Evolutionary conservation across 257 asterid genomes (phyloP), one percentile per base, ranked within the genome.

Genomic region (Gentiana dahurica): DNA sequence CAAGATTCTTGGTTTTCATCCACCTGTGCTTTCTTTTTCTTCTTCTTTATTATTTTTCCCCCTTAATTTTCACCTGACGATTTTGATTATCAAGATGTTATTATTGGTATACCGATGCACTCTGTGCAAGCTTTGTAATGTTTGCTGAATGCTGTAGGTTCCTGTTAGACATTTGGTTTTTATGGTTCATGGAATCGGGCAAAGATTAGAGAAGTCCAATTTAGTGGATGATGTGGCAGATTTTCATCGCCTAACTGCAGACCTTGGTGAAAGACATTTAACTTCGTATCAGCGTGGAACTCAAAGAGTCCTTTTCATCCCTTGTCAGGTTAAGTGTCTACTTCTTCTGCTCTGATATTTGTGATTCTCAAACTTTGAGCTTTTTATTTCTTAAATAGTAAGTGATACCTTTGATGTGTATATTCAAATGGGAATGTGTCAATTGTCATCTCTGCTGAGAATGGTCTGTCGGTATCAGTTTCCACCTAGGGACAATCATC

Each of bases 111-210:
- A 5, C 9, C 9, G 6, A 41, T 41, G 9, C 9, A 5, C 46
- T 41, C 9, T 41, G 9, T 41, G 6, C 46, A 4, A 41, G 6
- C 6, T 41, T 10, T 41, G 24, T 24, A 24, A 24, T 24, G 46
- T 41, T 41, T 41, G 46, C 24, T 24, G 9, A 35, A 62, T 75
- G 58, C 53, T 73, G 53, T 66, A 92, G 98, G 98, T 92, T 68
- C 94, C 98, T 68, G 98, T 92, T 67, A 80, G 79, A 36, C 98
- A 92, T 76, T 69, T 92, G 51, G 94, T 92, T 50, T 92, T 92
- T 81, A 88, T 92, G 97, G 92, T 92, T 67, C 98, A 92, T 57
- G 98, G 97, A 59, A 88, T 92, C 65, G 98, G 98, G 59, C 98
- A 92, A 75, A 85, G 98, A 69, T 71, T 92, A 81, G 97, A 88